Evolutionary conservation across 148 eudicot species (phyloP).

Genomic region (Mesembryanthemum crystallinum): DNA sequence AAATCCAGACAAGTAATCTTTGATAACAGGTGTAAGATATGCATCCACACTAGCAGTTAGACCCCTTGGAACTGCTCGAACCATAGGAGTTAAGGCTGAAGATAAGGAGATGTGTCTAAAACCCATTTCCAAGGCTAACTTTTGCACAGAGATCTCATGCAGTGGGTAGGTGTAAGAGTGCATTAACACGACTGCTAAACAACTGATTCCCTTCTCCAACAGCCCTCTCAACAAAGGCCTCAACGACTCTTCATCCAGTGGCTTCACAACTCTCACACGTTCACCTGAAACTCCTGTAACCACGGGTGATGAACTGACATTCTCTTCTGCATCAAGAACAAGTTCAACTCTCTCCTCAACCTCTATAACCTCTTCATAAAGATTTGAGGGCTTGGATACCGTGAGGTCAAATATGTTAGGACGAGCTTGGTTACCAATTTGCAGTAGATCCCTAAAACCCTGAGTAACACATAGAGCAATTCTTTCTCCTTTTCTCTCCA

Average conservation of each 20-base stretch:
- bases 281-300: conserved; percentile 85
- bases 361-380: conserved; percentile 86
- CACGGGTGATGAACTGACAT: conserved; percentile 25
- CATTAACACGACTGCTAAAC: conserved; percentile 87
- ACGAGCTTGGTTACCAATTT: conserved; percentile 96
- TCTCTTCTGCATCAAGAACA: conserved; percentile 45
- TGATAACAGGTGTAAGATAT: conserved; percentile 90
- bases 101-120: conserved; percentile 91
- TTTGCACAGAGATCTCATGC: conserved; percentile 69
- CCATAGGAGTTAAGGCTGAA: conserved; percentile 95
- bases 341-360: conserved; percentile 96
- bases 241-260: conserved; percentile 61
- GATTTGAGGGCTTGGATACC: conserved; percentile 82
- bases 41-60: conserved; percentile 98
- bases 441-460: conserved; percentile 84
- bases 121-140: conserved; percentile 77
- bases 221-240: conserved; percentile 62
- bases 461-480: conserved; percentile 89
- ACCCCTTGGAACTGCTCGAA: conserved; percentile 97
- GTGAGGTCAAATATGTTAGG: conserved; percentile 93
- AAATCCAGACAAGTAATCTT: conserved; percentile 82
- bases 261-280: conserved; percentile 65
- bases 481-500: conserved; percentile 95
- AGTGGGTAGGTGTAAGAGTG: conserved; percentile 91
- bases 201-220: conserved; percentile 71